Conservation (phyloP, 129 eudicot species). For the Smallanthus sonchifolius region DNA sequence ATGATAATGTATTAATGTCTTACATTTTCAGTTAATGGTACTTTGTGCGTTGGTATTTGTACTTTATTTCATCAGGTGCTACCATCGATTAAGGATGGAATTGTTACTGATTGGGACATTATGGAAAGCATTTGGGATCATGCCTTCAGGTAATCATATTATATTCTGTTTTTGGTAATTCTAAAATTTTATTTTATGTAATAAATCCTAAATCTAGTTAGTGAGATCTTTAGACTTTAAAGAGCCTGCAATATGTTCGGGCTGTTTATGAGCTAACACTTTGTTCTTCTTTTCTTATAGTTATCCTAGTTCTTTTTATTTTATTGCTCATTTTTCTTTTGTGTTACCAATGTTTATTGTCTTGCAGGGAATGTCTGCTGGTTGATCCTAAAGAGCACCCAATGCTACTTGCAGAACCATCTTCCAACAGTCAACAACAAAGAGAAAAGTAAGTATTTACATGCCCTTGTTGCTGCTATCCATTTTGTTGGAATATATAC, state of each 20-base stretch:
- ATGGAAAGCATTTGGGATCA: slow-evolving; percentile 98
- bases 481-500: background rate
- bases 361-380: slow-evolving; percentile 74
- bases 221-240: background rate
- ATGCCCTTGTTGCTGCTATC: slow-evolving; percentile 6
- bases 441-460: slow-evolving; percentile 80
- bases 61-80: slow-evolving; percentile 48
- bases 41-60: background rate
- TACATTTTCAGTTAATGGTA: background rate
- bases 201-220: background rate
- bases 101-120: slow-evolving; percentile 91
- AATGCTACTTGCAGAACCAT: slow-evolving; percentile 93
- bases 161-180: background rate
- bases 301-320: background rate
- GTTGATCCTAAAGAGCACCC: slow-evolving; percentile 99
- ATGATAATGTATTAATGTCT: background rate
- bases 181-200: background rate
- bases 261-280: background rate
- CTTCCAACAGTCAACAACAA: slow-evolving; percentile 81
- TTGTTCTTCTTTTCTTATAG: background rate
- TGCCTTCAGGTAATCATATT: slow-evolving; percentile 63
- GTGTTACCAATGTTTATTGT: slow-evolving; percentile 6
- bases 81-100: slow-evolving; percentile 86
- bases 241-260: background rate
- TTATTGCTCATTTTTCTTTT: background rate